Evolutionary conservation across 208 protist genomes (phyloP).

Genomic region (Acanthamoeba triangularis): DNA sequence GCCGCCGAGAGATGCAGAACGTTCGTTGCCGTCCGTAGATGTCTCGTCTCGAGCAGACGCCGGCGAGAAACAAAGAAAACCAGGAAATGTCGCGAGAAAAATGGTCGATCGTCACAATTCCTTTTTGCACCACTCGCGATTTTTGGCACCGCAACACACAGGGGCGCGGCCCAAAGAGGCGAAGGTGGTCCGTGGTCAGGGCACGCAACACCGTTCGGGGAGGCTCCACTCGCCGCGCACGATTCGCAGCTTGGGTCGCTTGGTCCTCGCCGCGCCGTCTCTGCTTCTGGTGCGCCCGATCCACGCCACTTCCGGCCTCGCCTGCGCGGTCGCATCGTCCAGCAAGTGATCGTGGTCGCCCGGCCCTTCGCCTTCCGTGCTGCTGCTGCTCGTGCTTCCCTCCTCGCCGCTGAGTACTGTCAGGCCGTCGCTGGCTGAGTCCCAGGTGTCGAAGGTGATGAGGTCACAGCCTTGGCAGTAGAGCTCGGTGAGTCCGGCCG

Average conservation of each 20-base stretch:
- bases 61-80: slow-evolving; percentile 6
- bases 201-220: not conserved
- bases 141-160: too few species aligned
- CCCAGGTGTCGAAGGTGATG: slow-evolving; percentile 24
- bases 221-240: slow-evolving; percentile 29
- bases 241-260: slow-evolving; percentile 7
- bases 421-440: not conserved
- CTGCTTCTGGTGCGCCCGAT: not conserved
- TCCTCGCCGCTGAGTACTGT: not conserved
- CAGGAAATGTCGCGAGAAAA: not conserved
- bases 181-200: not conserved
- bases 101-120: not conserved
- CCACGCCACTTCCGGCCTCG: not conserved
- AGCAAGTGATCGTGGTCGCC: not conserved
- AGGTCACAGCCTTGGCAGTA: slow-evolving; percentile 41
- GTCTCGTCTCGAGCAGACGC: not conserved
- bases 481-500: not conserved
- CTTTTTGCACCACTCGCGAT: too few species aligned
- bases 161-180: too few species aligned
- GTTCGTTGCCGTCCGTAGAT: too few species aligned
- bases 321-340: not conserved
- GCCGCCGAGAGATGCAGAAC: too few species aligned
- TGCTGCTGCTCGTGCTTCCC: not conserved
- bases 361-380: not conserved
- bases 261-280: not conserved